Evolutionary conservation across 768 basidiomycete species (phyloP).

Genomic region (Russula emetica): DNA sequence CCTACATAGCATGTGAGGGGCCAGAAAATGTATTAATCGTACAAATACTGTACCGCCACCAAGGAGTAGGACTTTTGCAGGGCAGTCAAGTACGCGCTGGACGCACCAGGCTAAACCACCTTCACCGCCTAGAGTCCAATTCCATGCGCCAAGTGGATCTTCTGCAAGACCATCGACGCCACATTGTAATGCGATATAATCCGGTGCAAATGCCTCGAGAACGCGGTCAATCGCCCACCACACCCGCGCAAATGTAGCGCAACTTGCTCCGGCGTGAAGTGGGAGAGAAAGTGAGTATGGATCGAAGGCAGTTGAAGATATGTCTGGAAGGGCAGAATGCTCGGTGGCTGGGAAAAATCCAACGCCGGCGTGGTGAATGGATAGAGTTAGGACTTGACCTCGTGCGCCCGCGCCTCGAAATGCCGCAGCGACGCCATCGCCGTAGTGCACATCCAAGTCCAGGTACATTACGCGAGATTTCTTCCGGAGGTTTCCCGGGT

Average conservation of each 20-base stretch:
- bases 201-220: constrained; percentile 59
- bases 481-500: constrained; percentile 20
- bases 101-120: constrained; percentile 69
- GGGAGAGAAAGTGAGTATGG: constrained; percentile 79
- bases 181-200: constrained; percentile 79
- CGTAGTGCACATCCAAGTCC: constrained; percentile 89
- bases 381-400: constrained; percentile 54
- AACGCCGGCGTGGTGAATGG: constrained; percentile 76
- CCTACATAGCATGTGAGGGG: constrained; percentile 39
- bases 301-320: constrained; percentile 40
- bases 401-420: constrained; percentile 42
- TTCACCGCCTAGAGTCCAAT: constrained; percentile 57
- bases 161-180: constrained; percentile 85
- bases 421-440: constrained; percentile 81
- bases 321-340: constrained; percentile 45
- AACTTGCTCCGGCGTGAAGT: constrained; percentile 64
- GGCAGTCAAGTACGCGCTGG: constrained; percentile 45
- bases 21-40: neutral
- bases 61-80: constrained; percentile 64
- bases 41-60: constrained; percentile 56
- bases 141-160: constrained; percentile 72
- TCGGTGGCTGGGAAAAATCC: constrained; percentile 78
- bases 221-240: constrained; percentile 63
- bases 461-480: constrained; percentile 79
- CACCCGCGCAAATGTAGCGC: constrained; percentile 54